A percentile compares a stretch with the other conserved stretches of the same genome.
phyloP scores from a whole-genome alignment of 2,329 filamentous ascomycete species.

The Sarocladium oryzae region DNA sequence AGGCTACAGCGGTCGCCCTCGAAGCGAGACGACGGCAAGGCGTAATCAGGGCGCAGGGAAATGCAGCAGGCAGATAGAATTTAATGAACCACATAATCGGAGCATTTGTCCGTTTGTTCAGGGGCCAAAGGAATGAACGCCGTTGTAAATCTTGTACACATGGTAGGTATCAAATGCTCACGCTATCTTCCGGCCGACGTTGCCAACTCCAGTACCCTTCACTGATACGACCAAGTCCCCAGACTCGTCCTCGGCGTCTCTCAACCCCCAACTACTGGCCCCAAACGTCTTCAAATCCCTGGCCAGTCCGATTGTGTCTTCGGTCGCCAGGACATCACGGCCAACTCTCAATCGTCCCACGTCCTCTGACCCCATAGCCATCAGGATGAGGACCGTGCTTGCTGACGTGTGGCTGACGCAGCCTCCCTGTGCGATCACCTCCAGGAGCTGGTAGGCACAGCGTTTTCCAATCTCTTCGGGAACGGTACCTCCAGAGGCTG shows the following conservation, averaged over 20 bases:
- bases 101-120: neutral
- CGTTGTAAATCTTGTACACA: conserved; percentile 1
- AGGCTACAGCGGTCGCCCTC: conserved; percentile 45
- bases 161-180: conserved; percentile 26
- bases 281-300: conserved; percentile 86
- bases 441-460: conserved; percentile 84
- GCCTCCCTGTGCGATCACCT: conserved; percentile 74
- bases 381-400: conserved; percentile 72
- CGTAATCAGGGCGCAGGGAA: neutral
- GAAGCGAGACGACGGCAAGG: conserved; percentile 27
- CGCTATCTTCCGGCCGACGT: conserved; percentile 85
- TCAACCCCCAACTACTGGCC: conserved; percentile 81
- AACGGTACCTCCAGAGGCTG: conserved; percentile 71
- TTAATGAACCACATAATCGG: neutral
- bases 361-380: conserved; percentile 98
- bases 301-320: conserved; percentile 72
- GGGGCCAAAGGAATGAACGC: conserved; percentile 10
- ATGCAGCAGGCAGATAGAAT: neutral
- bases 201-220: conserved; percentile 88
- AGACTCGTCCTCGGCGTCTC: conserved; percentile 63
- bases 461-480: conserved; percentile 86
- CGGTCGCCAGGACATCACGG: conserved; percentile 71
- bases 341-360: conserved; percentile 81
- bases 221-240: conserved; percentile 80
- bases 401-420: conserved; percentile 70